These are phyloP conservation scores for Geotrichum europaeum DNA, from an alignment of 1,139 yeast species.

Conservation along the genomic window DNA sequence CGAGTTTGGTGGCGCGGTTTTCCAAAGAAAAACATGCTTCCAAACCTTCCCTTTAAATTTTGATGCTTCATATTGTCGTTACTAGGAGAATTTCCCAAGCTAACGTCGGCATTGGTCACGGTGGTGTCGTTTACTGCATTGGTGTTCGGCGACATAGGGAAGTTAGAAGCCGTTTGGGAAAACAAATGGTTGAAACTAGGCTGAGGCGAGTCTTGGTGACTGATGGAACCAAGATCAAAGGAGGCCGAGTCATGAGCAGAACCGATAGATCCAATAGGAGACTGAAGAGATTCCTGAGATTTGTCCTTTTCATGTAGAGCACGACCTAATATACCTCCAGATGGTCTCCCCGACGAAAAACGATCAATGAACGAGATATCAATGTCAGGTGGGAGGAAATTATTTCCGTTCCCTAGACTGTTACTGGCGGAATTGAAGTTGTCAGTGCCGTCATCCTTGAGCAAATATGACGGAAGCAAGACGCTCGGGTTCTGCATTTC, in stretches of 20 bases:
- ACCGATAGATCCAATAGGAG: constrained; percentile 10
- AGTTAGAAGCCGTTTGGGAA: not conserved
- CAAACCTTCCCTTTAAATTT: constrained; percentile 7
- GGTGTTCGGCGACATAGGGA: not conserved
- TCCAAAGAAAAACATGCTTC: constrained; percentile 19
- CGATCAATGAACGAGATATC: constrained; percentile 27
- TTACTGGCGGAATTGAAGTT: not conserved
- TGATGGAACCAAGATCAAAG: not conserved
- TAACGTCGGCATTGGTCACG: not conserved
- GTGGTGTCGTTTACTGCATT: not conserved
- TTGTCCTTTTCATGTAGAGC: constrained; percentile 20
- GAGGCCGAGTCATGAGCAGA: constrained; percentile 7
- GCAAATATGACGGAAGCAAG: constrained; percentile 11
- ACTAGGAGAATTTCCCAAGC: not conserved
- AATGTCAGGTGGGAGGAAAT: not conserved
- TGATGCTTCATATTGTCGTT: constrained; percentile 8
- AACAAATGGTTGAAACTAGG: constrained; percentile 11
- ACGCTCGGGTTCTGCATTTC: constrained; percentile 4
- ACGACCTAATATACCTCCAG: constrained; percentile 23
- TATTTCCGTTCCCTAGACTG: not conserved
- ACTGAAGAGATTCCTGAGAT: constrained; percentile 15
- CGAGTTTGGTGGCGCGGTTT: constrained; percentile 14
- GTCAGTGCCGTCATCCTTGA: constrained; percentile 11
- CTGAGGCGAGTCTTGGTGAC: constrained; percentile 8
- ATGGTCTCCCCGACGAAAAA: constrained; percentile 20